Base-by-base conservation (phyloP, 2,329 filamentous ascomycete species). In the Sphaerulina populicola region DNA sequence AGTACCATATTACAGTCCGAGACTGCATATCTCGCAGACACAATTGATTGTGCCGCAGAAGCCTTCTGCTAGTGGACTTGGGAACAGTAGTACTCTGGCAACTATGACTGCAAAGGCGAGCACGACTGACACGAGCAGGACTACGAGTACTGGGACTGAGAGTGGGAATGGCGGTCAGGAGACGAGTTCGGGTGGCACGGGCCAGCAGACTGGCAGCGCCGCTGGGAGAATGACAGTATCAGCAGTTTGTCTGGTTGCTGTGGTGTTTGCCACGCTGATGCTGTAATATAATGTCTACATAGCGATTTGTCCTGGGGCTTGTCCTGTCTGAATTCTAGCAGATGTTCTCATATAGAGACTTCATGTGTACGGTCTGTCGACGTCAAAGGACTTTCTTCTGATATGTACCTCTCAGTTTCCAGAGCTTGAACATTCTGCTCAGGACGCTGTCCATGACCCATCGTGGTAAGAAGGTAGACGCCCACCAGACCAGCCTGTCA, bases 361-460 rank as follows among this genome's bases (percentile, higher is more conserved):
- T 38, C 33, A 42, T 14, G 21, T 48, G 38, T 48, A 29, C 29
- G 15, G 27, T 33, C 6, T 33, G 23, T 42, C 46, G 46, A 12
- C 38, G 46, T 48, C 46, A 48, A 10, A 29, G 21, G 38, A 60
- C 44, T 56, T 66, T 66, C 60, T 64, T 65, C 36, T 53, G 53
- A 18, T 56, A 47, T 14, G 54, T 57, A 4, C 56, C 57, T 30
- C 51, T 62, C 29, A 79, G 60, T 55, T 72, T 75, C 63, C 71
- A 68, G 50, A 80, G 60, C 55, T 73, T 71, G 64, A 79, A 80
- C 65, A 74, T 76, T n/a, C 68, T 66, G 18, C 68, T 69, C 58
- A 80, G 72, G n/a, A 68, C 60, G 46, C 61, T 23, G 30, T 69
- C 68, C 52, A 75, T 58, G 2, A 71, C 58, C 39, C 62, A 64